Evolutionary conservation across 257 asterid genomes (phyloP).

Genomic region (Petrea volubilis): DNA sequence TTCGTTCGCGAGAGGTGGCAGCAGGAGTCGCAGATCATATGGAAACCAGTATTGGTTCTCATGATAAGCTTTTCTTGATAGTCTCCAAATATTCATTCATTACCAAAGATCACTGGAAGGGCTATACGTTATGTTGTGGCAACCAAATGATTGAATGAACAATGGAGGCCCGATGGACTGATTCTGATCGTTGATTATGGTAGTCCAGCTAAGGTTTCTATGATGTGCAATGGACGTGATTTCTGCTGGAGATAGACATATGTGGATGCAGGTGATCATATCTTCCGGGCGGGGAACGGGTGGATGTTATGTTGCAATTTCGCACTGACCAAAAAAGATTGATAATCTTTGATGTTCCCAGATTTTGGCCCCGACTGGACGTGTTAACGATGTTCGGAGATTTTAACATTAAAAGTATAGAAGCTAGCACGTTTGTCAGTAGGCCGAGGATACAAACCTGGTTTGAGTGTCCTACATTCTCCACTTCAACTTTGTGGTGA

Average conservation of each 20-base stretch:
- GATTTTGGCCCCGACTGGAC: neutral
- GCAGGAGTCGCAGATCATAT: conserved; percentile 54
- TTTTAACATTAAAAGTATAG: conserved; percentile 17
- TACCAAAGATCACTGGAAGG: conserved; percentile 6
- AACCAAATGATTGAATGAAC: conserved; percentile 8
- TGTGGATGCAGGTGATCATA: neutral
- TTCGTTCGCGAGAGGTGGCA: conserved; percentile 50
- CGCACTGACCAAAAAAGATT: neutral
- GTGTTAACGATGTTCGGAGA: neutral
- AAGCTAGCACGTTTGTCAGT: neutral
- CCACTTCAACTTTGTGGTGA: conserved; percentile 2
- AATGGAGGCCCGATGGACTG: conserved; percentile 18
- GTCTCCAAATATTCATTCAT: conserved; percentile 2
- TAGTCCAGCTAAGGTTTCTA: conserved; percentile 27
- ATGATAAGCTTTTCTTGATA: conserved; percentile 17
- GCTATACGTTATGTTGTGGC: neutral
- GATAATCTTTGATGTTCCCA: neutral
- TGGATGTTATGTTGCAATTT: neutral
- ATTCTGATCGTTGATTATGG: conserved; percentile 14
- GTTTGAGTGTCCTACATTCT: neutral
- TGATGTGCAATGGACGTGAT: neutral
- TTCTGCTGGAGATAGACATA: conserved; percentile 10
- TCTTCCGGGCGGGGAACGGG: neutral
- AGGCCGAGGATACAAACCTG: neutral
- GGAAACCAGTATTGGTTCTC: conserved; percentile 50